Percentiles rank a stretch among this genome's conserved stretches.
phyloP scores from a whole-genome alignment of 177 flowering plant species.

The Vitis hybrid region DNA sequence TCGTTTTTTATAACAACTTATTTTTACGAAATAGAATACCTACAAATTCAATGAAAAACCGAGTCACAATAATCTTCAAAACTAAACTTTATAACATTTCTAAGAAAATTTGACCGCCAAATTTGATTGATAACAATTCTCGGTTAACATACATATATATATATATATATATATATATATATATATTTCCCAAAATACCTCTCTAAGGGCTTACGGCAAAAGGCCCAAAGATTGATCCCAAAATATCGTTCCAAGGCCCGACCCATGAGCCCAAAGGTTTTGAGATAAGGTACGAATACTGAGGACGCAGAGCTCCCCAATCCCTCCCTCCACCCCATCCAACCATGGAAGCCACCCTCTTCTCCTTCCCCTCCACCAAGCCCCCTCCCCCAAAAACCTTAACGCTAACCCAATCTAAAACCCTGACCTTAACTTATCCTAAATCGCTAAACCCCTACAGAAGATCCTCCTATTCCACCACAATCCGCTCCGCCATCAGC shows the following conservation, averaged over 20 bases:
- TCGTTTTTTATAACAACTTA: too few relatives aligned
- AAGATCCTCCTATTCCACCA: constrained; percentile 10
- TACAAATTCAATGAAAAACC: too few relatives aligned
- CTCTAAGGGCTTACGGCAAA: too few relatives aligned
- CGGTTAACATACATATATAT: too few relatives aligned
- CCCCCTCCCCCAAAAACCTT: constrained; percentile 13
- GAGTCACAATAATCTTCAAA: too few relatives aligned
- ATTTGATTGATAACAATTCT: too few relatives aligned
- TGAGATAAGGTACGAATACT: neutral
- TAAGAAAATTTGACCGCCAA: too few relatives aligned
- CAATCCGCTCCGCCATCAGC: constrained; percentile 71
- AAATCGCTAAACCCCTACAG: neutral
- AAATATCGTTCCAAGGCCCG: neutral
- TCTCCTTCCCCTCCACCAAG: constrained; percentile 25
- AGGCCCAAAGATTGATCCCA: neutral
- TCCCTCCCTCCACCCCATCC: neutral
- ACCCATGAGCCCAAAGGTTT: neutral
- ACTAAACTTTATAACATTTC: too few relatives aligned
- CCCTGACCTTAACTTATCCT: constrained; percentile 6
- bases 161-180: too few relatives aligned
- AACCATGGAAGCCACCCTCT: constrained; percentile 36
- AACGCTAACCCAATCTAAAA: constrained; percentile 17
- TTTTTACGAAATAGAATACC: too few relatives aligned
- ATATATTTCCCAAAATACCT: too few relatives aligned
- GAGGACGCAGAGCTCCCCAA: neutral